Conservation (phyloP, 371 early-diverging fungal genomes). For the Lichtheimia ornata region DNA sequence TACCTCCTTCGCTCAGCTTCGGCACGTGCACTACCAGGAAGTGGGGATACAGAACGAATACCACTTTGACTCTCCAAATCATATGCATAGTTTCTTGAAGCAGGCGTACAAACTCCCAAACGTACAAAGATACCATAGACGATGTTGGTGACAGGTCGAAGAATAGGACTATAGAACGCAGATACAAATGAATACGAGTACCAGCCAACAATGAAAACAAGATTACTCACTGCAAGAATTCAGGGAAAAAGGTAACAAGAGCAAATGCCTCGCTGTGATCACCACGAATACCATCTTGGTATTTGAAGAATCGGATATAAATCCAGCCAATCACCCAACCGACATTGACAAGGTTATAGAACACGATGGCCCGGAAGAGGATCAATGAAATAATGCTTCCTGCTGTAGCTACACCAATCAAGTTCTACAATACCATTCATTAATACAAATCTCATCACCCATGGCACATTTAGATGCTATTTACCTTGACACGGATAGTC, state of each 20-base stretch:
- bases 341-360: conserved; percentile 56
- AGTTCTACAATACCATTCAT: conserved; percentile 22
- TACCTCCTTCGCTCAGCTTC: conserved; percentile 70
- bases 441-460: not conserved
- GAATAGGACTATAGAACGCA: conserved; percentile 41
- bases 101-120: conserved; percentile 44
- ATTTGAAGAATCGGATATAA: conserved; percentile 78
- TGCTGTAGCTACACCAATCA: conserved; percentile 43
- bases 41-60: conserved; percentile 32
- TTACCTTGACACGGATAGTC: conserved; percentile 73
- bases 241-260: conserved; percentile 82
- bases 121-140: conserved; percentile 51
- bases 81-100: conserved; percentile 50
- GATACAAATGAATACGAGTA: not conserved
- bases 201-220: not conserved
- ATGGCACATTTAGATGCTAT: not conserved
- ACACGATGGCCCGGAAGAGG: conserved; percentile 42
- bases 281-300: conserved; percentile 78
- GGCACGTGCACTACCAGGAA: conserved; percentile 60
- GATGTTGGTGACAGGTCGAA: conserved; percentile 51
- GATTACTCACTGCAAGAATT: conserved; percentile 66
- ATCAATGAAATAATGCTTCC: conserved; percentile 34
- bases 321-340: conserved; percentile 77
- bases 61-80: conserved; percentile 50
- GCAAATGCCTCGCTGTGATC: conserved; percentile 85